phyloP scores from a whole-genome alignment of 306 rosid species.

The Delonix regia region DNA sequence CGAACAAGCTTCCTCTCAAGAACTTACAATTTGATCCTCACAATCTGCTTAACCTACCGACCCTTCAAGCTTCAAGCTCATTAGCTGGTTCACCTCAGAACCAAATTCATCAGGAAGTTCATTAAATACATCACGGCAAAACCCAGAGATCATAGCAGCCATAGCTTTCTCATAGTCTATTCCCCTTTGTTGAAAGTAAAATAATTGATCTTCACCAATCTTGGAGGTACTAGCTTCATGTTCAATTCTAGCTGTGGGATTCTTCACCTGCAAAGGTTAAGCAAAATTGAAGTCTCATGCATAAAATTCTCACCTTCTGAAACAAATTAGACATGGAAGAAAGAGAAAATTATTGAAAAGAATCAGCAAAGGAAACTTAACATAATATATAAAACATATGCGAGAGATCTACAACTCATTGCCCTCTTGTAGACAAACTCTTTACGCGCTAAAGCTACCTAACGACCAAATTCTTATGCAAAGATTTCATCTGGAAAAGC shows the following conservation, averaged over 20 bases:
- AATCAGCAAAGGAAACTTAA: not conserved
- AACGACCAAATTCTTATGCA: not conserved
- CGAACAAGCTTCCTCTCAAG: slow-evolving; percentile 35
- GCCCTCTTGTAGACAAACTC: not conserved
- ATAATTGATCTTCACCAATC: slow-evolving; percentile 90
- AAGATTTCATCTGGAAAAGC: not conserved
- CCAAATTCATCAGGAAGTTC: slow-evolving; percentile 98
- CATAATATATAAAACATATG: not conserved
- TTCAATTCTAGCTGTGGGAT: slow-evolving; percentile 84
- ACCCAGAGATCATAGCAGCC: slow-evolving; percentile 98
- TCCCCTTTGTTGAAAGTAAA: slow-evolving; percentile 96
- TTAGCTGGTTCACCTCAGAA: slow-evolving; percentile 90
- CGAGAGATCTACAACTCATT: not conserved
- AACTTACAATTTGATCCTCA: not conserved
- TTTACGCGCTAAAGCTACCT: not conserved
- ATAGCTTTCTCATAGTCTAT: slow-evolving; percentile 88
- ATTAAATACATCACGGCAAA: slow-evolving; percentile 89
- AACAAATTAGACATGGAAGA: not conserved
- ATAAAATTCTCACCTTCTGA: not conserved
- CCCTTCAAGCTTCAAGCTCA: slow-evolving; percentile 97
- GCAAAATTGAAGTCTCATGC: not conserved
- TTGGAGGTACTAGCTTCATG: slow-evolving; percentile 97
- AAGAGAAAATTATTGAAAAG: not conserved
- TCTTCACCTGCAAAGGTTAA: slow-evolving; percentile 63
- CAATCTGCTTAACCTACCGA: slow-evolving; percentile 67